These are phyloP conservation scores for Plasmodium vivax DNA, from an alignment of 169 alveolate genomes.

Conservation along the genomic window DNA sequence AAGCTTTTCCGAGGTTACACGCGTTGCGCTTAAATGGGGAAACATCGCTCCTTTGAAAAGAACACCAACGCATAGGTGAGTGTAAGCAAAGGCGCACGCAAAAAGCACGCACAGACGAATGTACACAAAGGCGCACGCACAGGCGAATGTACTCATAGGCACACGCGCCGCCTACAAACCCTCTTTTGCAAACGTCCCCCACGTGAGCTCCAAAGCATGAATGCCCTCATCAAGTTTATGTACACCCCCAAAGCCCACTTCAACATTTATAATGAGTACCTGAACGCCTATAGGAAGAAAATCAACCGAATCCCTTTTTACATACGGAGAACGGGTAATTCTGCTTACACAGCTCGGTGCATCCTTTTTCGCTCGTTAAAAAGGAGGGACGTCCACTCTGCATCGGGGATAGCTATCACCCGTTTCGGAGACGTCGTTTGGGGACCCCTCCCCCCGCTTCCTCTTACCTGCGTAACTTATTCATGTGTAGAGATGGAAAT, in stretches of 20 bases:
- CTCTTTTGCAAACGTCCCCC: neutral
- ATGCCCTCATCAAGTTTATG: slow-evolving; percentile 27
- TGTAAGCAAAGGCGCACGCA: neutral
- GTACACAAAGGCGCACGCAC: neutral
- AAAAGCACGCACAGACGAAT: too few relatives aligned
- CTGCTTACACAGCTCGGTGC: neutral
- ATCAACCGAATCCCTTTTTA: slow-evolving; percentile 79
- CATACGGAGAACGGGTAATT: slow-evolving; percentile 82
- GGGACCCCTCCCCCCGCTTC: neutral
- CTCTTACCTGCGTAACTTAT: neutral
- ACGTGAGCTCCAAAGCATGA: slow-evolving; percentile 37
- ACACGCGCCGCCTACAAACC: neutral
- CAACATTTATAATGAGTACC: slow-evolving; percentile 65
- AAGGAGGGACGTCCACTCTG: neutral
- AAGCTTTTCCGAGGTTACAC: neutral
- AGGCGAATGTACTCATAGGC: neutral
- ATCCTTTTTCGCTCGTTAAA: neutral
- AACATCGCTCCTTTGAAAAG: neutral
- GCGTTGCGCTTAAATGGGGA: neutral
- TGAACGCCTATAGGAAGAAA: slow-evolving; percentile 69
- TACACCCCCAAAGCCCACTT: slow-evolving; percentile 37
- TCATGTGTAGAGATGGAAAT: neutral
- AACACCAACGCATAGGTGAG: neutral
- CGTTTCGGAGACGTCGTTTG: too few relatives aligned
- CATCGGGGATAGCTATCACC: neutral